Evolutionary conservation across 139 green algal genomes (phyloP).

Genomic region (Yamagishiella unicocca): DNA sequence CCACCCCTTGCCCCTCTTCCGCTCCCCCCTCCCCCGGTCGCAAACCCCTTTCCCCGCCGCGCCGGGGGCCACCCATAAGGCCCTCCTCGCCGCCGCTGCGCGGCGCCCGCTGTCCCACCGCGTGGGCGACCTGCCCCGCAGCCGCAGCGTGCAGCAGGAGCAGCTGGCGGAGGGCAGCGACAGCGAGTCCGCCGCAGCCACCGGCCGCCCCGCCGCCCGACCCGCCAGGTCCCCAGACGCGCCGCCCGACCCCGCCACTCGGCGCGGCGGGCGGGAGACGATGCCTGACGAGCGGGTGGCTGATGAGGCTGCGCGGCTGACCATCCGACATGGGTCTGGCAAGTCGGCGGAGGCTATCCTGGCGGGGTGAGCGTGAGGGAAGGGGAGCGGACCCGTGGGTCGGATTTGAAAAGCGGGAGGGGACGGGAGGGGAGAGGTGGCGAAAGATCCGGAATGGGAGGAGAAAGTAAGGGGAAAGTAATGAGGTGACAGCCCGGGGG

Average conservation of each 20-base stretch:
- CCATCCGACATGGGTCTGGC: constrained; percentile 32
- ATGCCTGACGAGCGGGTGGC: constrained; percentile 9
- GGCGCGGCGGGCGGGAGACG: constrained; percentile 34
- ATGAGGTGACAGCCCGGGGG: too few relatives aligned
- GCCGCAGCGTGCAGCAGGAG: constrained; percentile 35
- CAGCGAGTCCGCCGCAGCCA: not conserved
- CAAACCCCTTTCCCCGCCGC: not conserved
- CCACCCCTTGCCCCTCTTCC: not conserved
- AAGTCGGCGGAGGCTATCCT: constrained; percentile 31
- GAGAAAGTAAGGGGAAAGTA: too few relatives aligned
- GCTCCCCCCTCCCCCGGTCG: not conserved
- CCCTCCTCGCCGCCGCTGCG: too few relatives aligned
- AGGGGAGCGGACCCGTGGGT: too few relatives aligned
- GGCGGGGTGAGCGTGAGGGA: constrained; percentile 34
- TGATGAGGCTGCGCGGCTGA: constrained; percentile 38
- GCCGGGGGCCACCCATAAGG: too few relatives aligned
- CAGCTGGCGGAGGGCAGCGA: constrained; percentile 2
- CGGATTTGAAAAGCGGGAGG: too few relatives aligned
- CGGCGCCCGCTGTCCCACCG: too few relatives aligned
- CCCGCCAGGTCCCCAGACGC: constrained; percentile 20
- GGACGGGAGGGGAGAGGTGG: too few relatives aligned
- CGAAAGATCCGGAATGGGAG: too few relatives aligned
- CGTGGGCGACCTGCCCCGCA: constrained; percentile 40
- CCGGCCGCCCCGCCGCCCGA: constrained; percentile 2
- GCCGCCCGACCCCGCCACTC: constrained; percentile 40